Percentiles rank a stretch among this genome's conserved stretches.
Evolutionary conservation across 257 asterid genomes (phyloP).

Genomic region (Primulina huaijiensis): DNA sequence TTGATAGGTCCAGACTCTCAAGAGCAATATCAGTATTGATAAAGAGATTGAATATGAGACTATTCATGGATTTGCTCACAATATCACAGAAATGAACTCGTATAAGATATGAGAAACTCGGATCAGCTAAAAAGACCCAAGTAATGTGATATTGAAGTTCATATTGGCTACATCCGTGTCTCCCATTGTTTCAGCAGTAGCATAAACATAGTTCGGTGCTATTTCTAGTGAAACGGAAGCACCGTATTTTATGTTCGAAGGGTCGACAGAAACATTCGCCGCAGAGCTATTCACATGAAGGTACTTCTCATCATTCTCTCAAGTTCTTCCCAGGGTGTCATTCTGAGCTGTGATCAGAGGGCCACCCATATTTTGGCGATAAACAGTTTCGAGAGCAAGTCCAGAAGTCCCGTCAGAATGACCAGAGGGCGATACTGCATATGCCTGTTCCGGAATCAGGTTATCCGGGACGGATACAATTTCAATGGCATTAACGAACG

Average conservation of each 20-base stretch:
- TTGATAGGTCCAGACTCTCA: not conserved
- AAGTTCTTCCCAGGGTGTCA: slow-evolving; percentile 52
- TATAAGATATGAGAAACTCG: slow-evolving; percentile 18
- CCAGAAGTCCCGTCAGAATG: slow-evolving; percentile 29
- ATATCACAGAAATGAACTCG: slow-evolving; percentile 43
- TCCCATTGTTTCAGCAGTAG: slow-evolving; percentile 33
- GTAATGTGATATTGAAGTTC: slow-evolving; percentile 21
- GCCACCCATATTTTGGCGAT: slow-evolving; percentile 57
- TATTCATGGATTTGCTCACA: not conserved
- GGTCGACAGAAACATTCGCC: not conserved
- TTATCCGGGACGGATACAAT: slow-evolving; percentile 49
- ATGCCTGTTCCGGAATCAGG: slow-evolving; percentile 32
- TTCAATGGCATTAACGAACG: slow-evolving; percentile 51
- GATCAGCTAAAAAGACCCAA: slow-evolving; percentile 34
- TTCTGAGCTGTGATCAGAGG: slow-evolving; percentile 39
- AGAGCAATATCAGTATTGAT: slow-evolving; percentile 7
- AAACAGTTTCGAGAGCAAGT: slow-evolving; percentile 39
- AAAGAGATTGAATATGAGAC: slow-evolving; percentile 19
- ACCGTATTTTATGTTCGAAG: slow-evolving; percentile 3
- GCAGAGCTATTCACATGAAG: not conserved
- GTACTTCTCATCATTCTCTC: slow-evolving; percentile 28
- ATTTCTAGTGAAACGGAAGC: slow-evolving; percentile 28
- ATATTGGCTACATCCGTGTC: not conserved
- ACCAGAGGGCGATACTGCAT: slow-evolving; percentile 41
- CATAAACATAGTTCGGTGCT: slow-evolving; percentile 28